Base-by-base conservation (phyloP, 768 basidiomycete genomes). In the Steccherinum ochraceum region DNA sequence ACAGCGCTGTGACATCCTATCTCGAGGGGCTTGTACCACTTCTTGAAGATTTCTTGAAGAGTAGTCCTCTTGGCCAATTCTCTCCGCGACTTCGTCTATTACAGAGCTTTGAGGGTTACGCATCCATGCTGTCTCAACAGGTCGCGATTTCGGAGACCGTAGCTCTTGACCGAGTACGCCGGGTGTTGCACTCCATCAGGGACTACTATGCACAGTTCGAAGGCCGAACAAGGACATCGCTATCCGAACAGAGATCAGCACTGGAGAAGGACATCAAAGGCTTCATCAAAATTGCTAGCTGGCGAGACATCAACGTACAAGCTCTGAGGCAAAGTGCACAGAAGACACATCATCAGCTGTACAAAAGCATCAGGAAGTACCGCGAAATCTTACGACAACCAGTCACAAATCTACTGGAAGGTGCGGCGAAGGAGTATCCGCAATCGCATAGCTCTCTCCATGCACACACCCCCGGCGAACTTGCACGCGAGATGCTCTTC, bases 281-380 rank as follows among this genome's bases (percentile, higher is more conserved):
- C 41, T 85, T 93, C 63, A 86, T 98, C 72, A 95, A 93, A 66
- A 74, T 99, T 42, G 96, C 96, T 1, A 97, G 93, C 61, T 98
- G 96, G 96, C 96, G 89, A 67, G 96, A 99, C 62, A 73, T 93
- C 62, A 99, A 98, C 60, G 88, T 98, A 10, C 86, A 90, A 56
- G 93, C 96, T 2, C 75, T 99, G 52, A 89, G 87, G 65, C 84
- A 88, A 53, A 96, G 93, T 62, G 93, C 96, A 0, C 83, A 88
- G 52, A 83, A 76, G 60, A 93, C 92, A 1, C 96, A 99, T 64
- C 84, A 83, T 52, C 90, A 94, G 56, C 72, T 99, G 2, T 93
- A 91, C 78, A 92, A 90, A 65, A 78, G 83, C 55, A 79, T 97
- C 52, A 81, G 91, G 47, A 96, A 92, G 70, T 95, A 93, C 73